A percentile compares a stretch with the other conserved stretches of the same genome.
These are phyloP conservation scores for Colletotrichum tropicale DNA, from an alignment of 2,329 filamentous ascomycete genomes.

Conservation along the genomic window DNA sequence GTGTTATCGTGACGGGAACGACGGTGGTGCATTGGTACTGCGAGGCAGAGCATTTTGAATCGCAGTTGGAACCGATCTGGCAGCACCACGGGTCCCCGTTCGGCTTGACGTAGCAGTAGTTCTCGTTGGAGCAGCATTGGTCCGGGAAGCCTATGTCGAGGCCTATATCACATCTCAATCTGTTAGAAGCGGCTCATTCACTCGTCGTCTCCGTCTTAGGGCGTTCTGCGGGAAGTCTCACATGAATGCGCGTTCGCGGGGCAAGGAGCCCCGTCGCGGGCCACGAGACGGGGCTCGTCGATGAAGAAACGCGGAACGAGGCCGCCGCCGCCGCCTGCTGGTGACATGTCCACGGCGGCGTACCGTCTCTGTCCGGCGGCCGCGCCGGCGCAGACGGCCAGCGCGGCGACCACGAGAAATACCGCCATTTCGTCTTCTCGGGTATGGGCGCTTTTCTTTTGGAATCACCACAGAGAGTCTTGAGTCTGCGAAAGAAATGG, in stretches of 20 bases:
- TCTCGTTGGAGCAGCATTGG: conserved; percentile 46
- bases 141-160: conserved; percentile 42
- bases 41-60: conserved; percentile 37
- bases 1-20: conserved; percentile 26
- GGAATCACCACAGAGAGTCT: neutral
- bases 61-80: conserved; percentile 45
- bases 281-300: conserved; percentile 12
- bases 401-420: neutral
- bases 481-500: neutral
- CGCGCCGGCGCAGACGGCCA: neutral
- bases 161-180: conserved; percentile 32
- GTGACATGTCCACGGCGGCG: conserved; percentile 18
- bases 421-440: neutral
- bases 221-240: neutral
- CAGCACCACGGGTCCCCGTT: conserved; percentile 42
- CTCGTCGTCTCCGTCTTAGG: neutral
- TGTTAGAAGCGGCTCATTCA: neutral
- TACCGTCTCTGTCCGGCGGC: conserved; percentile 1
- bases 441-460: neutral
- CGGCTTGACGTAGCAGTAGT: conserved; percentile 50
- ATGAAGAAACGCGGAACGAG: conserved; percentile 19
- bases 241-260: conserved; percentile 12
- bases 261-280: conserved; percentile 16
- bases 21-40: conserved; percentile 37
- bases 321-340: neutral